Conservation (phyloP, 2,329 filamentous ascomycete species). For the Botryotinia globosa region DNA sequence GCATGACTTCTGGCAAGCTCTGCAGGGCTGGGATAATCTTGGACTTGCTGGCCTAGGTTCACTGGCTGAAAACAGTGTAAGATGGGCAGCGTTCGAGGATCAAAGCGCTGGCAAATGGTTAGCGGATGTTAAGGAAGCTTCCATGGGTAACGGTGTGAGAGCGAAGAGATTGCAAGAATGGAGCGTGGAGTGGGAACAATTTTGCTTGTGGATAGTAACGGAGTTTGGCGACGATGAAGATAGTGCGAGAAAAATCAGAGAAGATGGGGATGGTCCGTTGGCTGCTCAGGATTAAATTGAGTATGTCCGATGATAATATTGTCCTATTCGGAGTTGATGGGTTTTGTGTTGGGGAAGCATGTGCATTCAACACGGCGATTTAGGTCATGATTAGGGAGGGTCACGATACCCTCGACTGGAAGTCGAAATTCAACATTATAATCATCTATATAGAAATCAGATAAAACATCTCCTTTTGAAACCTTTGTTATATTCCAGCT, state of each 20-base stretch:
- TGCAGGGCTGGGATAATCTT: conserved; percentile 89
- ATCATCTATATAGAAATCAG: neutral
- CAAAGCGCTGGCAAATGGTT: conserved; percentile 68
- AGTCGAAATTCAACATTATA: conserved; percentile 20
- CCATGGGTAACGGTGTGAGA: conserved; percentile 67
- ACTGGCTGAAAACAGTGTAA: conserved; percentile 87
- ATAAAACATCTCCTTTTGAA: neutral
- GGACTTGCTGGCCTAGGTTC: conserved; percentile 82
- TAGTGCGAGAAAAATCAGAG: conserved; percentile 26
- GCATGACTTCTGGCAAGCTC: conserved; percentile 90
- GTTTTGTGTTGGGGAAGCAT: conserved; percentile 5
- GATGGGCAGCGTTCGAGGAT: conserved; percentile 88
- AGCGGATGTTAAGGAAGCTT: conserved; percentile 69
- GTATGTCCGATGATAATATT: neutral
- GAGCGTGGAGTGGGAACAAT: conserved; percentile 80
- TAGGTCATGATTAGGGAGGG: conserved; percentile 6
- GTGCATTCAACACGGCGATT: conserved; percentile 6
- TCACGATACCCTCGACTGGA: neutral
- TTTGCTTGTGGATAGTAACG: conserved; percentile 84
- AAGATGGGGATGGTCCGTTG: conserved; percentile 24
- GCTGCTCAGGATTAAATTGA: conserved; percentile 27
- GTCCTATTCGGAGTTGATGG: neutral
- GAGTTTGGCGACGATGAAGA: conserved; percentile 58
- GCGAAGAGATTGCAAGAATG: conserved; percentile 73
- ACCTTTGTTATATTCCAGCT: neutral